phyloP scores from a whole-genome alignment of 768 basidiomycete species.

The Strobilomyces confusus region DNA sequence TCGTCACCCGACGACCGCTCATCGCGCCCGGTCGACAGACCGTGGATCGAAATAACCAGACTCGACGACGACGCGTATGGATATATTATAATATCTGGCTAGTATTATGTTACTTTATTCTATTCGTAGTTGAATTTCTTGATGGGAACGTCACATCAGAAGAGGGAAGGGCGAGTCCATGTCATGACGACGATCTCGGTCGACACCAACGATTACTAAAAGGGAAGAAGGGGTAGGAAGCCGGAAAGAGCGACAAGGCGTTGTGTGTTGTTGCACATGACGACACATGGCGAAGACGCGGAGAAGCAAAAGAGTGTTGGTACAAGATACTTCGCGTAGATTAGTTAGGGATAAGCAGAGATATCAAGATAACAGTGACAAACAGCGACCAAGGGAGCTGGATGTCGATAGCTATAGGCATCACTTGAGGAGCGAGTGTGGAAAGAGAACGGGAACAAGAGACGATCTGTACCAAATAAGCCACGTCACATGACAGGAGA shows the following conservation, averaged over 20 bases:
- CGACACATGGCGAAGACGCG: conserved; percentile 2
- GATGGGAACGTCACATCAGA: neutral
- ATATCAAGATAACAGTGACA: neutral
- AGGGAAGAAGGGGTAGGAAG: neutral
- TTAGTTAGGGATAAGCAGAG: conserved; percentile 10
- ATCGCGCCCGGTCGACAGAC: neutral
- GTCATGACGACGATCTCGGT: neutral
- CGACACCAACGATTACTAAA: neutral
- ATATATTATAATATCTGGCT: neutral
- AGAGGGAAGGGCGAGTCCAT: neutral
- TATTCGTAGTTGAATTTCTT: neutral
- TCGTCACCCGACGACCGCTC: neutral
- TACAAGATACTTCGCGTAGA: conserved; percentile 21
- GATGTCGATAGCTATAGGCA: conserved; percentile 12
- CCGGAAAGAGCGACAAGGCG: conserved; percentile 5
- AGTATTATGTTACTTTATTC: conserved; percentile 4
- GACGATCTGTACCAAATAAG: conserved; percentile 12
- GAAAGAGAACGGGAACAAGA: conserved; percentile 2
- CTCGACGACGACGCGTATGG: neutral
- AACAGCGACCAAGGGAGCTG: conserved; percentile 4
- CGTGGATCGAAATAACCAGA: neutral
- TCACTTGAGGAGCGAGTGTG: conserved; percentile 3
- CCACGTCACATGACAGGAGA: conserved; percentile 10
- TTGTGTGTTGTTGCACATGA: conserved; percentile 13
- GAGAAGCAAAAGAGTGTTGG: conserved; percentile 22